Evolutionary conservation across 2,329 filamentous ascomycete species (phyloP), one percentile per base, ranked within the genome.

Genomic region (Ophiostoma piceae): DNA sequence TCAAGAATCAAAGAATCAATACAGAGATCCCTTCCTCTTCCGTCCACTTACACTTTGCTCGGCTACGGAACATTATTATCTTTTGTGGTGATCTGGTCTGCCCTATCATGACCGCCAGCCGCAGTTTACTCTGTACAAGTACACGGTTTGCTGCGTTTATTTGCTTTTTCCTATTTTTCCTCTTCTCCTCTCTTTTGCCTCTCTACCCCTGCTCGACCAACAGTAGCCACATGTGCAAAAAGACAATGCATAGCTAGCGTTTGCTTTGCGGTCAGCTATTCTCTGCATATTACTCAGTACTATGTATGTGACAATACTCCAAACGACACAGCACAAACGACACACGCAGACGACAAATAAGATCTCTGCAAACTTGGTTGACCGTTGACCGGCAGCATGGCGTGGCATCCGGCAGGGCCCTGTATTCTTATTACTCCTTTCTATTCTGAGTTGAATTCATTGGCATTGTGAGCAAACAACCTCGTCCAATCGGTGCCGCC

Each of bases 51-150:
- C 57, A 32, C 51, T 57, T 26, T 57, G 22, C n/a, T 26, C 57
- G 26, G 57, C 26, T 62, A 19, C 57, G 26, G 51, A 57, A 29
- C 22, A 57, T 57, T 57, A 26, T 26, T 12, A 26, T 22, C 51
- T 57, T 57, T 57, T n/a, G n/a, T 57, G 51, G 11, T 57, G 51
- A 57, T 57, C 51, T 26, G 22, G 22, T 32, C 26, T 60, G 26
- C n/a, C 26, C 57, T 62, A 62, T 62, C 57, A 62, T 62, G 57
- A 62, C 57, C 57, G 57, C 57, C 57, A 62, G 57, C 57, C 57
- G 51, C 51, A 57, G 26, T 57, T 26, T 41, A 14, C 26, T 29
- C 26, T 29, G 26, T 29, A 29, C 2, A 29, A 29, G 26, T 29
- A 29, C 39, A 41, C 22, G 19, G 19, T 54, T 54, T 57, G n/a